Evolutionary conservation across 257 asterid genomes (phyloP), one percentile per base, ranked within the genome.

Genomic region (Henckelia pumila): DNA sequence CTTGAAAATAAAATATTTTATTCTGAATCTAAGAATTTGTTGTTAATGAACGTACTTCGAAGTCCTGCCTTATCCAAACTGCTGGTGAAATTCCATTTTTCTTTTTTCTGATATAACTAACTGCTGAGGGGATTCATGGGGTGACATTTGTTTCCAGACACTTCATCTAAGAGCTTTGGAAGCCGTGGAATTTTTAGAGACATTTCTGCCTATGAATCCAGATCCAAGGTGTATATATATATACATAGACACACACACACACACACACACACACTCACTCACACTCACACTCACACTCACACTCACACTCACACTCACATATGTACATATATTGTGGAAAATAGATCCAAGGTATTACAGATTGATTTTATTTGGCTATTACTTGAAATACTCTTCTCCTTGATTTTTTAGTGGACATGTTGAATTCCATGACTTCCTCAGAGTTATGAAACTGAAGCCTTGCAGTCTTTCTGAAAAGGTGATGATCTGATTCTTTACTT

Each of bases 131-230:
- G 73, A 28, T 63, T 63, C 21, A 17, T 75, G 63, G 56, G 19
- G n/a, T 59, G 33, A 35, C 64, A 68, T 72, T 61, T 71, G 69
- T 20, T 62, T 75, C 67, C 93, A 94, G 99, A 72, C 80, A 22
- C 78, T 84, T 71, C 89, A 76, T 77, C 75, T 94, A 83, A 94
- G 81, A 74, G 77, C 88, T 67, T 70, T 81, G 76, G 96, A 91
- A 83, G 98, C 98, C 64, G 81, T 91, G 26, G 93, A 81, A 59
- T 78, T 85, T 76, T 80, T 94, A 79, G 96, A 87, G 77, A 79
- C 78, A 66, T 94, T 79, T 84, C 93, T 94, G 55, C 79, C 84
- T 22, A 94, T 94, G 99, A 84, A 83, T 75, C 99, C 98, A n/a
- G 88, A 89, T 71, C 21, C 81, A 14, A 44, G 52, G 52, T 32